A percentile compares a stretch with the other conserved stretches of the same genome.
phyloP scores from a whole-genome alignment of 768 basidiomycete genomes.

The Russula abietina region DNA sequence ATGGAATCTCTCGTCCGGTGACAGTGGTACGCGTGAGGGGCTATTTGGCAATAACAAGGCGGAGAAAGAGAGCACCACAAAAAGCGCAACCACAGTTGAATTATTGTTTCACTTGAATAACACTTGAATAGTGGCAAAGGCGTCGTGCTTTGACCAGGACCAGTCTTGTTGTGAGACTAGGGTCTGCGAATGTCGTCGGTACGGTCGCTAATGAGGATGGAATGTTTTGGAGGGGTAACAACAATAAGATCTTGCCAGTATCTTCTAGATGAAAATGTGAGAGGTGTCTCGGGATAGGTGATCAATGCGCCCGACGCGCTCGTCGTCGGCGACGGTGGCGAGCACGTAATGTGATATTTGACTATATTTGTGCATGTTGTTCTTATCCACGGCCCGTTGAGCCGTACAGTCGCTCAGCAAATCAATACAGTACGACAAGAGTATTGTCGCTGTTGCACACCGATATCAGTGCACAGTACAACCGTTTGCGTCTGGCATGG shows the following conservation, averaged over 20 bases:
- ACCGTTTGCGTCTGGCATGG: background rate
- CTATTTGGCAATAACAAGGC: background rate
- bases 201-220: background rate
- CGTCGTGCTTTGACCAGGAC: conserved; percentile 3
- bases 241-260: background rate
- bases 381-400: conserved; percentile 6
- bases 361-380: conserved; percentile 20
- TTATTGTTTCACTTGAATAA: background rate
- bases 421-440: background rate
- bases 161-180: conserved; percentile 5
- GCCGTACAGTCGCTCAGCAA: background rate
- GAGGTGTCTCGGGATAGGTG: conserved; percentile 1
- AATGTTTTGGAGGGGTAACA: background rate
- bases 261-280: background rate
- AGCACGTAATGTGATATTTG: conserved; percentile 22
- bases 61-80: background rate
- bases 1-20: background rate
- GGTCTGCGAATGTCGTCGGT: background rate
- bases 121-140: background rate
- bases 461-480: background rate
- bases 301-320: conserved; percentile 25
- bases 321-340: conserved; percentile 25
- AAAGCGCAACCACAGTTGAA: background rate
- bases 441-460: background rate
- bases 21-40: background rate